A percentile compares a stretch with the other conserved stretches of the same genome.
Conservation (phyloP, 768 basidiomycete genomes). For the Lepiota subincarnata region DNA sequence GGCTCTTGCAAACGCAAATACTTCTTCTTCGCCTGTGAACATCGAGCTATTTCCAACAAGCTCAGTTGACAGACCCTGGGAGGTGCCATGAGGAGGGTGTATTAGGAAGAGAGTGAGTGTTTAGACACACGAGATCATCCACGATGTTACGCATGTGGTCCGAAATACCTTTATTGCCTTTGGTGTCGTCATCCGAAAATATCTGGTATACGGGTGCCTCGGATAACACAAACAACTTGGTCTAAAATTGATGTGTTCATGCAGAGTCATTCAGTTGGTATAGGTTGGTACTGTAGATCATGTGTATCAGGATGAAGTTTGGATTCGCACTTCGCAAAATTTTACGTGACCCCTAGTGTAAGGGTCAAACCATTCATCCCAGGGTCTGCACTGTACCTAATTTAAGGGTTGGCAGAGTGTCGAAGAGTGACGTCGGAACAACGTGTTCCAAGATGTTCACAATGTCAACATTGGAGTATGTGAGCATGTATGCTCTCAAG, state of each 20-base stretch:
- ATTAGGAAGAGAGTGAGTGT: neutral
- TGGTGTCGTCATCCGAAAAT: conserved; percentile 68
- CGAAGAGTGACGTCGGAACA: no score
- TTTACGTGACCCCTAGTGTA: no score
- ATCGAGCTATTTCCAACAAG: conserved; percentile 80
- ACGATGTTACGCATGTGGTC: conserved; percentile 92
- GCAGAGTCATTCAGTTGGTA: neutral
- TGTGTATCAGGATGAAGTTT: no score
- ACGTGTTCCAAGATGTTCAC: no score
- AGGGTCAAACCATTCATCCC: no score
- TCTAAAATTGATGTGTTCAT: conserved; percentile 37
- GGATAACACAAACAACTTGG: conserved; percentile 87
- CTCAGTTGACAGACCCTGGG: conserved; percentile 73
- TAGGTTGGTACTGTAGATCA: no score
- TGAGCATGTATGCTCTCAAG: no score
- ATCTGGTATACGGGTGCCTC: conserved; percentile 89
- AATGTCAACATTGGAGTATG: no score
- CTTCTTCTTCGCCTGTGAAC: conserved; percentile 94
- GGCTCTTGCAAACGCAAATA: conserved; percentile 95
- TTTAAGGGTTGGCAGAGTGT: no score
- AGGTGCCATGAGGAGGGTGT: neutral
- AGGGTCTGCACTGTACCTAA: no score
- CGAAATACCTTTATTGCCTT: conserved; percentile 41
- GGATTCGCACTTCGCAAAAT: no score
- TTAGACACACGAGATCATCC: conserved; percentile 82